A percentile compares a stretch with the other conserved stretches of the same genome.
Conservation (phyloP, 2,329 filamentous ascomycete species). For the Paraconiothyrium sp. region DNA sequence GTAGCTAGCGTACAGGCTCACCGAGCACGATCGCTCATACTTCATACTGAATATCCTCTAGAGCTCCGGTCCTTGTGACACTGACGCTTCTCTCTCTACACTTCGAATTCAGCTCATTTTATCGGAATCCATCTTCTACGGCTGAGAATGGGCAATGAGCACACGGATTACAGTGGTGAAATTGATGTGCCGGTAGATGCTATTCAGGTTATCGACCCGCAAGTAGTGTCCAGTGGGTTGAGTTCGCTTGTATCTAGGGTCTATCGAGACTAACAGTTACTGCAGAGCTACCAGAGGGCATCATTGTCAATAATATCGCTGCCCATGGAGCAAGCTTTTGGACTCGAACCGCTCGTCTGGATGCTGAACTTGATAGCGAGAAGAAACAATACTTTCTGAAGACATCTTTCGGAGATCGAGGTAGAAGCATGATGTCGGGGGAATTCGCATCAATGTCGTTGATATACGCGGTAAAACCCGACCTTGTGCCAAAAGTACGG, state of each 20-base stretch:
- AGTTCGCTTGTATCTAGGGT: background rate
- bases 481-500: background rate
- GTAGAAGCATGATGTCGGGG: conserved; percentile 3
- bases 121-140: background rate
- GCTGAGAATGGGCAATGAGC: background rate
- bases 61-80: too few species aligned
- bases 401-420: conserved; percentile 8
- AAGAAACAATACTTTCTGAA: conserved; percentile 21
- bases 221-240: background rate
- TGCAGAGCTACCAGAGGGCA: conserved; percentile 10
- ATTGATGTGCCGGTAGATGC: background rate
- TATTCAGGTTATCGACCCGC: background rate
- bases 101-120: background rate
- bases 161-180: background rate
- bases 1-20: too few species aligned
- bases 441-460: background rate
- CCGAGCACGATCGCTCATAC: too few species aligned
- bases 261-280: background rate
- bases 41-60: too few species aligned
- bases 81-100: background rate
- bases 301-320: background rate
- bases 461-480: background rate
- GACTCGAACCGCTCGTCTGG: conserved; percentile 14
- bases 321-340: background rate
- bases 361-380: conserved; percentile 10